Conservation (phyloP, 2,329 filamentous ascomycete genomes). For the Neurospora sp. region DNA sequence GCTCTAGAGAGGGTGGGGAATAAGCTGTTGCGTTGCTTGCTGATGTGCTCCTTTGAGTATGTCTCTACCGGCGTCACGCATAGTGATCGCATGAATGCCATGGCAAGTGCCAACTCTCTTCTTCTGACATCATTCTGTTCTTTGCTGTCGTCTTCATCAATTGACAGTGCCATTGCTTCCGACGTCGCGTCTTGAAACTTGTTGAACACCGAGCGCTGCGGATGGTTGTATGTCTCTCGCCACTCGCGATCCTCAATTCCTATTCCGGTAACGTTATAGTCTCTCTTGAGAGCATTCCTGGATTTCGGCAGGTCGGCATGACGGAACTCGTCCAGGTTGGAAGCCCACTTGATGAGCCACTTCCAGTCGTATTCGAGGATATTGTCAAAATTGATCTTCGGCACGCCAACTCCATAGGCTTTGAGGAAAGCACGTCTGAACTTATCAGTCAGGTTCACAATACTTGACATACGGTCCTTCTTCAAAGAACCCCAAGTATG, state of each 20-base stretch:
- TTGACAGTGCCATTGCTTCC: slow-evolving; percentile 31
- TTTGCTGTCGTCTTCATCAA: slow-evolving; percentile 19
- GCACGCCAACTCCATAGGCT: slow-evolving; percentile 55
- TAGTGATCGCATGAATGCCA: slow-evolving; percentile 51
- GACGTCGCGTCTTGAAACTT: slow-evolving; percentile 46
- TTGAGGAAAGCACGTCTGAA: slow-evolving; percentile 58
- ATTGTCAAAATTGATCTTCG: slow-evolving; percentile 53
- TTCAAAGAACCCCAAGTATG: slow-evolving; percentile 46
- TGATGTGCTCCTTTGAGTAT: slow-evolving; percentile 39
- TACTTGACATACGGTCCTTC: slow-evolving; percentile 40
- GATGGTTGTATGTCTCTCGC: slow-evolving; percentile 48
- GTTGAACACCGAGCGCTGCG: slow-evolving; percentile 43
- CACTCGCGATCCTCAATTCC: slow-evolving; percentile 30
- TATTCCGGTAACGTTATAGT: slow-evolving; percentile 30
- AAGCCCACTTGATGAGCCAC: slow-evolving; percentile 55
- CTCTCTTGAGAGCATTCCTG: slow-evolving; percentile 32
- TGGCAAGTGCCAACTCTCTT: slow-evolving; percentile 31
- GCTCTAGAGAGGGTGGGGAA: slow-evolving; percentile 25
- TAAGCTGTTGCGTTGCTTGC: slow-evolving; percentile 42
- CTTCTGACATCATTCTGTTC: neutral
- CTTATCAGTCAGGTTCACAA: slow-evolving; percentile 48
- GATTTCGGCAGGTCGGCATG: slow-evolving; percentile 39
- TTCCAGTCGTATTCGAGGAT: slow-evolving; percentile 60
- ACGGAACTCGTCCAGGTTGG: slow-evolving; percentile 35
- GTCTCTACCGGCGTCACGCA: slow-evolving; percentile 42